A percentile compares a stretch with the other conserved stretches of the same genome.
phyloP scores from a whole-genome alignment of 2,329 filamentous ascomycete genomes.

The Phialophora tarda region DNA sequence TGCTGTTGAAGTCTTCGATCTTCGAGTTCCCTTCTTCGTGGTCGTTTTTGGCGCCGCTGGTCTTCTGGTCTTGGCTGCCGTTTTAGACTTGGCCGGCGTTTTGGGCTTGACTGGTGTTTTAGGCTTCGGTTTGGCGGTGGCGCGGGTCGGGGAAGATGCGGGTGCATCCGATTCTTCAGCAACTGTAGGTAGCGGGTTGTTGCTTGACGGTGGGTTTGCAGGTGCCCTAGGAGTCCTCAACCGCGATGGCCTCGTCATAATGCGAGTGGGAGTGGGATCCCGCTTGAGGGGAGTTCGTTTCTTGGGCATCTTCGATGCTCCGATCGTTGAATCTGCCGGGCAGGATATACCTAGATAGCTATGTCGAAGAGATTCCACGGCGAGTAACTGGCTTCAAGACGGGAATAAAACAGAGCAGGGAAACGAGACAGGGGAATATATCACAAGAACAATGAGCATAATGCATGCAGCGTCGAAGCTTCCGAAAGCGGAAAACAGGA shows the following conservation, averaged over 20 bases:
- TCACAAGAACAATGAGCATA: not conserved
- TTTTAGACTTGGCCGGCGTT: not conserved
- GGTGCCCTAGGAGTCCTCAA: not conserved
- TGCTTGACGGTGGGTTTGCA: not conserved
- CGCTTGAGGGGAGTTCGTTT: not conserved
- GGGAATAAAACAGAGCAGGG: constrained; percentile 14
- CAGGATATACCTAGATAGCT: not conserved
- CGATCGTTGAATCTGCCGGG: not conserved
- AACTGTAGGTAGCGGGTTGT: not conserved
- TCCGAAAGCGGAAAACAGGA: constrained; percentile 24
- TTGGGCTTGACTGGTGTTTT: not conserved
- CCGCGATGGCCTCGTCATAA: constrained; percentile 19
- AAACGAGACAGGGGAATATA: constrained; percentile 12
- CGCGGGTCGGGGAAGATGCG: not conserved
- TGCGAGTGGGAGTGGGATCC: constrained; percentile 4
- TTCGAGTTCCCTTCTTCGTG: not conserved
- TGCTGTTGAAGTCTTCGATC: not conserved
- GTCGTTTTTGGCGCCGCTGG: constrained; percentile 2
- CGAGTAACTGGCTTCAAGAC: not conserved
- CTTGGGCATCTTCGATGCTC: not conserved
- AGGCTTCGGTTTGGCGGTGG: constrained; percentile 2
- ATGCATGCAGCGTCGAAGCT: constrained; percentile 16
- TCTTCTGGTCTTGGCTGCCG: not conserved
- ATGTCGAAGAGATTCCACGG: not conserved
- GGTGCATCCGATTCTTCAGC: not conserved